phyloP scores from a whole-genome alignment of 805 yeast genomes.

The Ogataea salicorniae region DNA sequence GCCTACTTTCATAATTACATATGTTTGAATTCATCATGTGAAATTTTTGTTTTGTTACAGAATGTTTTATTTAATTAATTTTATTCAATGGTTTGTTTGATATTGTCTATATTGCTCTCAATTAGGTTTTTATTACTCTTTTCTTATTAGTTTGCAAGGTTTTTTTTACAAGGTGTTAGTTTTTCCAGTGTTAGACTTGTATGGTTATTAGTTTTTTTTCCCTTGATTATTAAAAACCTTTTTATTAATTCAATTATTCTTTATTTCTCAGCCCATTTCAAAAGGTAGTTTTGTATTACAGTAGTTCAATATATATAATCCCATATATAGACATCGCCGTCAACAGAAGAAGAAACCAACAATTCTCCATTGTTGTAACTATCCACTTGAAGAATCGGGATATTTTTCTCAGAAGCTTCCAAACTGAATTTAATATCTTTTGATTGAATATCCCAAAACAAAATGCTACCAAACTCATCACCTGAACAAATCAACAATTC shows the following conservation, averaged over 20 bases:
- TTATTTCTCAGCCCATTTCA: not conserved
- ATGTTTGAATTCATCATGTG: too few relatives aligned
- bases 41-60: too few relatives aligned
- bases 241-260: not conserved
- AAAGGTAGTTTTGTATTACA: not conserved
- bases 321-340: constrained; percentile 29
- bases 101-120: too few relatives aligned
- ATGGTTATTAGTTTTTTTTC: not conserved
- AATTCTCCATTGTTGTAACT: constrained; percentile 32
- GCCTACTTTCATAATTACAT: too few relatives aligned
- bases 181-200: not conserved
- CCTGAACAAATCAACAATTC: constrained; percentile 53
- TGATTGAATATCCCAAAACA: constrained; percentile 65
- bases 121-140: too few relatives aligned
- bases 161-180: too few relatives aligned
- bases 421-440: constrained; percentile 38
- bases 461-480: constrained; percentile 46
- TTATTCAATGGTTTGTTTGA: not conserved
- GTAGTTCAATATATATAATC: constrained; percentile 3
- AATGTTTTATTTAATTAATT: too few relatives aligned
- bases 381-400: constrained; percentile 39
- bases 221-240: not conserved
- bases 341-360: constrained; percentile 29
- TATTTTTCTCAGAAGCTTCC: constrained; percentile 11
- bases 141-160: too few relatives aligned